Percentiles rank a stretch among this genome's conserved stretches.
phyloP scores from a whole-genome alignment of 768 basidiomycete species.

The Russula vinacea region DNA sequence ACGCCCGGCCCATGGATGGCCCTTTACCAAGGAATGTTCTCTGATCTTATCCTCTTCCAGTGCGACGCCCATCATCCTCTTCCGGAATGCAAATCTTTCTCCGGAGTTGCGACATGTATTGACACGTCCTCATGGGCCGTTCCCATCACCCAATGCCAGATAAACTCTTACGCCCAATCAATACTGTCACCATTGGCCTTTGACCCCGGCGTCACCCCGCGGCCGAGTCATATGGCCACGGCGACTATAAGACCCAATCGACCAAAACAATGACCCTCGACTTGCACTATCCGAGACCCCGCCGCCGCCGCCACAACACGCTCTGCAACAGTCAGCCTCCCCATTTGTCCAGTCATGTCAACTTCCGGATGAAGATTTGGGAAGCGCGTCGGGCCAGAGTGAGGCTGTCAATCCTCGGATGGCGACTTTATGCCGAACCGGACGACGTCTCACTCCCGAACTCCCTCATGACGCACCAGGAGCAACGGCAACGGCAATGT shows the following conservation, averaged over 20 bases:
- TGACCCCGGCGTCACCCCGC: constrained; percentile 58
- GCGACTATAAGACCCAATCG: constrained; percentile 78
- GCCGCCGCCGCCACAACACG: constrained; percentile 13
- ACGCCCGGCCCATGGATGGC: background rate
- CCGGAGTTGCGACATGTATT: constrained; percentile 83
- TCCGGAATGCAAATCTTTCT: constrained; percentile 61
- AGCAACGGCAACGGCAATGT: constrained; percentile 18
- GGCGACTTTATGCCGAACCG: constrained; percentile 15
- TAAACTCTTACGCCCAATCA: constrained; percentile 1
- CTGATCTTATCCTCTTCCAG: constrained; percentile 39
- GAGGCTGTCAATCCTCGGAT: too few species aligned
- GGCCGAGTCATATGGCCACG: constrained; percentile 72
- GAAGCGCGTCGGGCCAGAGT: too few species aligned
- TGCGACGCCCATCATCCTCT: constrained; percentile 69
- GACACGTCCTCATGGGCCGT: constrained; percentile 38
- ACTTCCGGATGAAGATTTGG: too few species aligned
- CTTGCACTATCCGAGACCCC: constrained; percentile 4
- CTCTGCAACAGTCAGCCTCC: background rate
- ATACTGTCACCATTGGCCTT: constrained; percentile 53
- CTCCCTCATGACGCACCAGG: constrained; percentile 25
- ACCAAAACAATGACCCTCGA: constrained; percentile 75
- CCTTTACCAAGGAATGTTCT: background rate
- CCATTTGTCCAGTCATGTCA: constrained; percentile 20
- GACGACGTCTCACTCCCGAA: background rate
- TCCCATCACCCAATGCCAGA: background rate